Conservation (phyloP, 73 alveolate species). For the Tetrahymena thermophila region DNA sequence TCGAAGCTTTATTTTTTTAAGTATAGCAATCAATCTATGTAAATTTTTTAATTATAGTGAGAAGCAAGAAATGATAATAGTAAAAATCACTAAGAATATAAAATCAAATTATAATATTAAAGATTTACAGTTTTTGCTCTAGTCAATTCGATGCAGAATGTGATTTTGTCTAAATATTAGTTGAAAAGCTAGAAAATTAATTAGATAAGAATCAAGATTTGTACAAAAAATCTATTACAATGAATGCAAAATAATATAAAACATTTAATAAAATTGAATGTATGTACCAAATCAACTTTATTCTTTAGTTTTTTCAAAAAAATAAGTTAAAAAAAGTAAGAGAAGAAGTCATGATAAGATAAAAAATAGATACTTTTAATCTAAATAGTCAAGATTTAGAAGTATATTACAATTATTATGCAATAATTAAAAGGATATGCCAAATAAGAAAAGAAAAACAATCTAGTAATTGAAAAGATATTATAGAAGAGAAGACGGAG, state of each 20-base stretch:
- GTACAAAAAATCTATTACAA: background rate
- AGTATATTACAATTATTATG: background rate
- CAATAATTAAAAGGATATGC: background rate
- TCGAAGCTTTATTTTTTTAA: background rate
- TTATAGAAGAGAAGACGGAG: no score
- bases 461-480: background rate
- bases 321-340: background rate
- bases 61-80: background rate
- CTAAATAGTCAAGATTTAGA: background rate
- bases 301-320: background rate
- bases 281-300: background rate
- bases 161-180: no score
- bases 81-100: background rate
- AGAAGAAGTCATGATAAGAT: background rate
- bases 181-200: background rate
- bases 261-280: background rate
- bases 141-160: no score
- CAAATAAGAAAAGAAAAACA: background rate
- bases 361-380: background rate
- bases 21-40: no score
- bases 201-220: background rate
- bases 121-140: no score
- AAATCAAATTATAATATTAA: background rate
- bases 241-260: no score
- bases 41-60: background rate